Percentiles rank a stretch among this genome's conserved stretches.
phyloP scores from a whole-genome alignment of 495 filamentous ascomycete species.

The Hypoxylon trugodes region DNA sequence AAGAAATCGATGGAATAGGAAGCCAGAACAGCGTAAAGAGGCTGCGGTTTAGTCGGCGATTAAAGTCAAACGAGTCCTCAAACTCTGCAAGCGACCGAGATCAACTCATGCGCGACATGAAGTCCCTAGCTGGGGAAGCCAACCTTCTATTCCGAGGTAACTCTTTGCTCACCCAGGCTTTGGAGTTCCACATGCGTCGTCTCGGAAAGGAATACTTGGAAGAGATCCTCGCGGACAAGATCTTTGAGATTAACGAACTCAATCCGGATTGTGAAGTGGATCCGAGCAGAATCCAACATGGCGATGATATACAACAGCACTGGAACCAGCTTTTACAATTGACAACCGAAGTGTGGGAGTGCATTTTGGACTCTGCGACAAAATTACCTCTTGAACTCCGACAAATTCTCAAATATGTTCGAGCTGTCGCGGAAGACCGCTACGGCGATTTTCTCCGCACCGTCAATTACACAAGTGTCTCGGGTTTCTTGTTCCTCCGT shows the following conservation, averaged over 20 bases:
- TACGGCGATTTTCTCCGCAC: slow-evolving; percentile 95
- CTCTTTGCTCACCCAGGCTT: slow-evolving; percentile 89
- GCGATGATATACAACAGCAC: slow-evolving; percentile 81
- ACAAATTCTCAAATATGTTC: slow-evolving; percentile 88
- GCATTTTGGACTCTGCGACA: slow-evolving; percentile 74
- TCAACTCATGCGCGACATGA: slow-evolving; percentile 68
- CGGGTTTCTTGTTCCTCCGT: slow-evolving; percentile 93
- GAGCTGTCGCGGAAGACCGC: slow-evolving; percentile 92
- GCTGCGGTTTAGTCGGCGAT: slow-evolving; percentile 75
- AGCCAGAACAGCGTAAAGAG: slow-evolving; percentile 77
- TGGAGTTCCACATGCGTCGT: slow-evolving; percentile 95
- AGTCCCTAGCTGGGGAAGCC: slow-evolving; percentile 76
- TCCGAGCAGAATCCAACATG: slow-evolving; percentile 73
- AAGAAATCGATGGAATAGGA: slow-evolving; percentile 93
- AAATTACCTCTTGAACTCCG: slow-evolving; percentile 86
- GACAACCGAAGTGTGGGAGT: slow-evolving; percentile 84
- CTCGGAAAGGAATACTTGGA: slow-evolving; percentile 93
- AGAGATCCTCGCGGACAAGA: slow-evolving; percentile 83
- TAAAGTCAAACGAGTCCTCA: slow-evolving; percentile 81
- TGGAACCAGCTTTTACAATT: slow-evolving; percentile 81
- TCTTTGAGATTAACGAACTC: slow-evolving; percentile 84
- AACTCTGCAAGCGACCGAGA: slow-evolving; percentile 65
- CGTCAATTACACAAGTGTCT: slow-evolving; percentile 95
- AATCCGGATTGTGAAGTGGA: slow-evolving; percentile 96
- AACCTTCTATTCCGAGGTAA: slow-evolving; percentile 97